These are phyloP conservation scores for Venturia carpophila DNA, from an alignment of 2,329 filamentous ascomycete species.

Conservation along the genomic window DNA sequence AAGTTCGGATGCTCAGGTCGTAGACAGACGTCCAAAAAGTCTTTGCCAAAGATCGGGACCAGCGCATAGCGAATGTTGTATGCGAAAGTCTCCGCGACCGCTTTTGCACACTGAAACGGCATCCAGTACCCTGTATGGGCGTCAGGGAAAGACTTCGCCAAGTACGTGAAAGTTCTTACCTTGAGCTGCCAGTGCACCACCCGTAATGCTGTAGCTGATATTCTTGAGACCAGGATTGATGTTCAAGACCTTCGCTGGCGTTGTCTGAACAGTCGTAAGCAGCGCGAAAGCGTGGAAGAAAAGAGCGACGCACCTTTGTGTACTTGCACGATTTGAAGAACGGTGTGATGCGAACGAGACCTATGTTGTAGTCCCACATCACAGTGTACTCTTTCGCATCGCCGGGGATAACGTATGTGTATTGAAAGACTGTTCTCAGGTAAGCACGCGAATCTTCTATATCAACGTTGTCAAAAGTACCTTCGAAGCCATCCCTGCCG, in stretches of 20 bases:
- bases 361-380: slow-evolving; percentile 97
- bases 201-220: slow-evolving; percentile 92
- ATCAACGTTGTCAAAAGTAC: slow-evolving; percentile 38
- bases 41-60: slow-evolving; percentile 80
- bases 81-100: slow-evolving; percentile 85
- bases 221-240: slow-evolving; percentile 72
- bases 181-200: slow-evolving; percentile 82
- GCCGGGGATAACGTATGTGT: slow-evolving; percentile 65
- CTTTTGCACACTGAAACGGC: slow-evolving; percentile 77
- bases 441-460: slow-evolving; percentile 17
- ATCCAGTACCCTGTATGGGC: slow-evolving; percentile 81
- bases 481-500: slow-evolving; percentile 79
- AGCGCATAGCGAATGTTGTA: slow-evolving; percentile 73
- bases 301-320: slow-evolving; percentile 58
- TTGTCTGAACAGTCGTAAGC: slow-evolving; percentile 53
- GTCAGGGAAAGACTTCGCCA: slow-evolving; percentile 18
- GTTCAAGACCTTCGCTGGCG: slow-evolving; percentile 66
- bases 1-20: slow-evolving; percentile 55
- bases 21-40: slow-evolving; percentile 68
- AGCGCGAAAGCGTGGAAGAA: not conserved
- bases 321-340: slow-evolving; percentile 90
- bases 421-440: slow-evolving; percentile 63
- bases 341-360: slow-evolving; percentile 85
- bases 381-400: slow-evolving; percentile 63
- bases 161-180: slow-evolving; percentile 44